These are phyloP conservation scores for Termitomyces titanicus DNA, from an alignment of 768 basidiomycete species.

Conservation along the genomic window DNA sequence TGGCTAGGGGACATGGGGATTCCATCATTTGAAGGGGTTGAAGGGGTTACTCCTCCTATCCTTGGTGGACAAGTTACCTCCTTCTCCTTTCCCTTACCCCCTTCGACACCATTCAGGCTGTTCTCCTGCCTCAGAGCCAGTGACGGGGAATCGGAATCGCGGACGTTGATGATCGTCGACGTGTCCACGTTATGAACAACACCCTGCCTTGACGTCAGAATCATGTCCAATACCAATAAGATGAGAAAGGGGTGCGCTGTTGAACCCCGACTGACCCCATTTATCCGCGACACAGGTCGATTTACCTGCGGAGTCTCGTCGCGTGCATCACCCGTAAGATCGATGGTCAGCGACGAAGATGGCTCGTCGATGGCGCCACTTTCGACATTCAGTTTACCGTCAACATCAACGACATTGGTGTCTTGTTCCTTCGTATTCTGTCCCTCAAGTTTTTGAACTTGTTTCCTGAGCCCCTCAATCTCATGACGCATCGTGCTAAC, in stretches of 20 bases:
- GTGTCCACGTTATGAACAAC: background rate
- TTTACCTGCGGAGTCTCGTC: background rate
- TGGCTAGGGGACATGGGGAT: background rate
- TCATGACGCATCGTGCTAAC: conserved; percentile 7
- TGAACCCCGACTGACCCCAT: background rate
- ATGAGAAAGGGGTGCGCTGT: background rate
- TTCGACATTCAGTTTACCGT: background rate
- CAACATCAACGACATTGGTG: background rate
- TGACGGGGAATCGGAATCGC: background rate
- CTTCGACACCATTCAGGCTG: background rate
- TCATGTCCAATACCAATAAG: background rate
- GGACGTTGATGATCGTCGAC: background rate
- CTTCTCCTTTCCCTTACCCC: background rate
- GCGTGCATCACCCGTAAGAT: background rate
- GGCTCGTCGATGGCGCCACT: background rate
- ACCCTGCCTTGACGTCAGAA: background rate
- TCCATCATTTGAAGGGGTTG: background rate
- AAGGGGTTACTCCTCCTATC: background rate
- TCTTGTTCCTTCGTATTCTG: background rate
- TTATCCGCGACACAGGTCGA: background rate
- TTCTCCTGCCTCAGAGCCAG: background rate
- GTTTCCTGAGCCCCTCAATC: conserved; percentile 9
- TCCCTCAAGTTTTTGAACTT: conserved; percentile 2
- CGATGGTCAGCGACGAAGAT: background rate
- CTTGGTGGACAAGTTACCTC: background rate